Evolutionary conservation across 176 grass and related monocot genomes (phyloP), one percentile per base, ranked within the genome.

Genomic region (Melocanna baccifera): DNA sequence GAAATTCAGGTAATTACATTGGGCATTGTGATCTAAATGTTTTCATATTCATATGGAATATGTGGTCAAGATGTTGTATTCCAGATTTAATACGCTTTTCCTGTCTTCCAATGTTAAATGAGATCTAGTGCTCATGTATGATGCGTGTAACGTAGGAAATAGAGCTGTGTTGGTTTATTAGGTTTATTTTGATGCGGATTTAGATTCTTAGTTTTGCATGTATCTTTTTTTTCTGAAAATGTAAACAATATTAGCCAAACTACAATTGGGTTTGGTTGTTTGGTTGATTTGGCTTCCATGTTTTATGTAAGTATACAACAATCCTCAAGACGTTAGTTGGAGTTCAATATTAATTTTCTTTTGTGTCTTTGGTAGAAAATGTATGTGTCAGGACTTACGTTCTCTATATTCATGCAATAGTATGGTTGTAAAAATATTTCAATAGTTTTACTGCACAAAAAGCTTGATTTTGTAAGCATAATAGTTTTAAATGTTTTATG

Each of bases 1-100:
- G 56, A 87, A 87, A 68, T 78, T 74, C 69, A 69, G 85, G 89
- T 91, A 87, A 83, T 47, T 78, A 67, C 0, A 41, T 20, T 76
- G 32, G 45, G 9, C 34, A 55, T 67, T 75, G 55, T 73, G 42
- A 29, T 73, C 16, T 52, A 15, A 6, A 19, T 51, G 11, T 41
- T 30, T 66, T 55, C 37, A 57, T 69, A 41, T 41, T 22, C 11
- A 25, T 40, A 59, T 58, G 30, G 22, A 12, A 51, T 59, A 62
- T 69, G 30, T 41, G 37, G 41, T 82, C 10, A 58, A 59, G 50
- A 81, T 59, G 59, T 73, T 34, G 9, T 28, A 73, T 79, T 73
- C 28, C 11, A 55, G n/a, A 76, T 84, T 66, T 63, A 36, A 52
- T 79, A 22, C 80, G 47, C 69, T 84, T 90, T 43, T 47, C 37